phyloP scores from a whole-genome alignment of 768 basidiomycete species.

The Suillus occidentalis region DNA sequence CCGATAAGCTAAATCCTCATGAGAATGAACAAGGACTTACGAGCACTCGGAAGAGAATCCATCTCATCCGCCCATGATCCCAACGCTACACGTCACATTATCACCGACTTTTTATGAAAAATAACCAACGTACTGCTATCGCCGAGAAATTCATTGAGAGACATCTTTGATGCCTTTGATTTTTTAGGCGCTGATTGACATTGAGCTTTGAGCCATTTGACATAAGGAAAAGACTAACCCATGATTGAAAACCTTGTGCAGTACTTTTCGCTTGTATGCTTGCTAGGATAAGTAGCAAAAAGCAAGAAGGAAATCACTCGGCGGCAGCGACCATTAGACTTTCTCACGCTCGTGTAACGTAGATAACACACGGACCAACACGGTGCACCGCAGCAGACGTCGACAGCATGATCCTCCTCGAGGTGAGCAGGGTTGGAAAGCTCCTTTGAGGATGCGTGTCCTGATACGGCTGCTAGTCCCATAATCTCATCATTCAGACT shows the following conservation, averaged over 20 bases:
- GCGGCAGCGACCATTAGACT: background rate
- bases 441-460: background rate
- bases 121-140: constrained; percentile 64
- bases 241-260: constrained; percentile 22
- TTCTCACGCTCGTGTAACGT: constrained; percentile 27
- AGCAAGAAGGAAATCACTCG: constrained; percentile 21
- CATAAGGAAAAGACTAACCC: constrained; percentile 21
- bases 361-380: constrained; percentile 7
- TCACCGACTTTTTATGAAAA: constrained; percentile 14
- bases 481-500: constrained; percentile 91
- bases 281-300: constrained; percentile 19
- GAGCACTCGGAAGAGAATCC: constrained; percentile 89
- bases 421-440: constrained; percentile 45
- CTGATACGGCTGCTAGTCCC: constrained; percentile 50
- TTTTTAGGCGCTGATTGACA: constrained; percentile 73
- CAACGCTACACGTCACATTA: constrained; percentile 49
- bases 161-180: constrained; percentile 84
- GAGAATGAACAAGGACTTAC: constrained; percentile 51
- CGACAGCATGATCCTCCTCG: constrained; percentile 74
- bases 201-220: constrained; percentile 9
- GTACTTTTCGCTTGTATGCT: constrained; percentile 14
- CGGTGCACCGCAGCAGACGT: constrained; percentile 2
- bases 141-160: constrained; percentile 89
- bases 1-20: constrained; percentile 14
- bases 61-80: constrained; percentile 99